These are phyloP conservation scores for Hortiboletus flavorubellus DNA, from an alignment of 768 basidiomycete genomes.

Conservation along the genomic window DNA sequence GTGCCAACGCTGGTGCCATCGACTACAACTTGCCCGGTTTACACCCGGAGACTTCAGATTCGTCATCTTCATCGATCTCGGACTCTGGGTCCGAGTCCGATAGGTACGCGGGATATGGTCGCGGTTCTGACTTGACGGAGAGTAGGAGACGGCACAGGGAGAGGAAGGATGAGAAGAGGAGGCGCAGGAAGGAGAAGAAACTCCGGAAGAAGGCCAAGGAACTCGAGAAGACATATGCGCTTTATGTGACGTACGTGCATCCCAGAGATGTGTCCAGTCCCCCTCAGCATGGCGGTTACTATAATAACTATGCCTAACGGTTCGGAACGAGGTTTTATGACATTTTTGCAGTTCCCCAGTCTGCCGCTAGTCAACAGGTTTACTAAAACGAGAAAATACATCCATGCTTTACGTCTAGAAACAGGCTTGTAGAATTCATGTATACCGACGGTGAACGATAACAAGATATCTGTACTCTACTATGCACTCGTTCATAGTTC, in stretches of 20 bases:
- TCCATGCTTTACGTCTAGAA: background rate
- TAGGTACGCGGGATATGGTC: slow-evolving; percentile 43
- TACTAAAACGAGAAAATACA: background rate
- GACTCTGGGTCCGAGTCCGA: slow-evolving; percentile 42
- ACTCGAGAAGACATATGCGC: slow-evolving; percentile 57
- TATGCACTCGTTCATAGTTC: slow-evolving; percentile 1
- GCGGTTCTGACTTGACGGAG: slow-evolving; percentile 45
- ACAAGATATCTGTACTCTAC: background rate
- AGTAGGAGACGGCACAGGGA: slow-evolving; percentile 52
- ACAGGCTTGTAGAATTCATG: slow-evolving; percentile 10
- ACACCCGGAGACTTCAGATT: slow-evolving; percentile 41
- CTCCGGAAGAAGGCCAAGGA: slow-evolving; percentile 55
- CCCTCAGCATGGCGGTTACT: slow-evolving; percentile 18
- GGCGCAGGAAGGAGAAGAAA: slow-evolving; percentile 63
- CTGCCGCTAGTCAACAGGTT: background rate
- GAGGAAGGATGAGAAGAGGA: slow-evolving; percentile 57
- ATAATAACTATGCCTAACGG: slow-evolving; percentile 20
- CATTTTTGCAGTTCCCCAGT: background rate
- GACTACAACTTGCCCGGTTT: slow-evolving; percentile 53
- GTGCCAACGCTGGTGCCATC: slow-evolving; percentile 48
- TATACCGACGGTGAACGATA: slow-evolving; percentile 14
- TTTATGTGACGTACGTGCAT: slow-evolving; percentile 56
- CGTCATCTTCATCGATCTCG: slow-evolving; percentile 39
- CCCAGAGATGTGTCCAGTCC: slow-evolving; percentile 31
- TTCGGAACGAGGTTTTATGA: background rate